Evolutionary conservation across 306 rosid genomes (phyloP), one percentile per base, ranked within the genome.

Genomic region (Acmispon strigosus): DNA sequence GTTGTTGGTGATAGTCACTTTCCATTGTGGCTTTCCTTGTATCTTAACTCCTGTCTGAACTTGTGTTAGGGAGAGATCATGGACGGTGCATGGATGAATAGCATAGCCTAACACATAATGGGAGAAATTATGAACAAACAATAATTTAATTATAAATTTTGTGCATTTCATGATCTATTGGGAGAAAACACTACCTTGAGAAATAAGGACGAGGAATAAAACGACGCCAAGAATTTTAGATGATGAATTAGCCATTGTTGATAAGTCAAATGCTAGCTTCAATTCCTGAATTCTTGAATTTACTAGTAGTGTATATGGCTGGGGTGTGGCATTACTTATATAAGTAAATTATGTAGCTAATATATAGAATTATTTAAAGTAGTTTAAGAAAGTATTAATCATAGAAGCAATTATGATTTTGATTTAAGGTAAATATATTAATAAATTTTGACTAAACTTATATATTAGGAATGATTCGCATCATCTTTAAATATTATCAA

Each of bases 1-100:
- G 0, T 64, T 37, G 32, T 81, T 85, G n/a, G 53, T 56, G 18
- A 86, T 57, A 0, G 61, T 78, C 61, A 78, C 89, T 0, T 3
- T 6, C 87, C 89, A 84, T 15, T 84, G 61, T 12, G 77, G 64
- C 66, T 75, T 79, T 8, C 57, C 43, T 0, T 56, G 12, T 6
- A 84, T 65, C 1, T 4, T 13, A 1, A 44, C 59, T 15, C 89
- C 94, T 1, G 78, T 82, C 19, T 6, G 7, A 0, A 0, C 7
- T 52, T 86, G 86, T 1, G 4, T 15, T 5, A 88, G 17, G 0
- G 19, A 10, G 4, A 88, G 6, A 17, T 79, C 48, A 0, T 41
- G 58, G 6, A 14, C 2, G 2, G 45, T 1, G 51, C 89, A 88
- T 27, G 32, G 24, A 3, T 1, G 4, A 27, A 0, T 6, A 70